Evolutionary conservation across 345 rosid genomes (phyloP), one percentile per base, ranked within the genome.

Genomic region (Mangifera indica): DNA sequence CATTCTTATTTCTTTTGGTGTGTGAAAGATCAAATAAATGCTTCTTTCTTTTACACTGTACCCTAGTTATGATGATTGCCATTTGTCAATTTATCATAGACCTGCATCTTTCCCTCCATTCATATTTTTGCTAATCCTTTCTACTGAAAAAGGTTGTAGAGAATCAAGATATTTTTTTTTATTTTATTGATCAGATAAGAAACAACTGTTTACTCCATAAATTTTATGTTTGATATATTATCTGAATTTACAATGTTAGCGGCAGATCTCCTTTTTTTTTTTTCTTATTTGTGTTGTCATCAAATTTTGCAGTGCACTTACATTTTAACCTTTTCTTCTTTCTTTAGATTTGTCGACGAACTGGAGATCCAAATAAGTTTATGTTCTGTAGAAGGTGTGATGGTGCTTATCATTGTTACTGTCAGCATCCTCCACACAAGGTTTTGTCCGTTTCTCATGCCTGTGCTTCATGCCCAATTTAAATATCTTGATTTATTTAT

Each of bases 391-490:
- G 87, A 85, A 84, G 99, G 77, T 96, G 98, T 74, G 99, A 96
- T 76, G 95, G 80, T 74, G 98, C 98, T 63, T 91, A 91, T 77
- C 99, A 96, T 82, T 96, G 99, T 84, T 92, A 96, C 79, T 96
- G 99, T 77, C 99, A 93, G 80, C 99, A 93, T 75, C 99, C 98
- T 64, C 96, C 97, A 1, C 99, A 96, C 88, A 96, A 96, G 94
- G 99, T 95, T 74, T 48, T 75, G 8, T 73, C 69, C 75, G 24
- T 49, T 71, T 76, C 51, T 67, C 77, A 21, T 72, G 37, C 45
- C 34, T 72, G n/a, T 71, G 32, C 40, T 52, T 71, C 60, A 68
- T 63, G 29, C 66, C 74, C 80, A 62, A 12, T 52, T 52, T 61
- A 15, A 75, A 53, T 44, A 32, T 73, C 54, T 48, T 48, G 56